These are phyloP conservation scores for Kalaharituber pfeilii DNA, from an alignment of 2,329 filamentous ascomycete genomes.

Conservation along the genomic window DNA sequence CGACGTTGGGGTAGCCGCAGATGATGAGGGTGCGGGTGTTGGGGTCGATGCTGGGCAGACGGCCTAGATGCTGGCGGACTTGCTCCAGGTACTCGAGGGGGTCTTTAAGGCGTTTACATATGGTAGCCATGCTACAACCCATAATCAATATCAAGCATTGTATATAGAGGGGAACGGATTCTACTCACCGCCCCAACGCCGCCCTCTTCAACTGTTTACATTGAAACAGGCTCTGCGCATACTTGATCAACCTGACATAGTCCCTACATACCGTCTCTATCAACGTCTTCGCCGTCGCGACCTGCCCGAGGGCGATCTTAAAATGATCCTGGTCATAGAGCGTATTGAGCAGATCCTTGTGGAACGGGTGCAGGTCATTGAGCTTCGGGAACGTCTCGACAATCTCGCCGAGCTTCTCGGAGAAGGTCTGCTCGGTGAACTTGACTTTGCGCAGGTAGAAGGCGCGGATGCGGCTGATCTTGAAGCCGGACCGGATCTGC, in stretches of 20 bases:
- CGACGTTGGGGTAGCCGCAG: slow-evolving; percentile 93
- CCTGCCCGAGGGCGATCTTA: slow-evolving; percentile 84
- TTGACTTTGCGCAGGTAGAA: slow-evolving; percentile 99
- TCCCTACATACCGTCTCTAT: slow-evolving; percentile 93
- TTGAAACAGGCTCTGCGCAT: slow-evolving; percentile 91
- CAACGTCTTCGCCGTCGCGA: slow-evolving; percentile 88
- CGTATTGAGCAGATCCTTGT: slow-evolving; percentile 82
- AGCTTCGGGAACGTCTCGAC: slow-evolving; percentile 85
- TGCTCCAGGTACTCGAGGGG: slow-evolving; percentile 91
- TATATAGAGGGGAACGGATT: neutral
- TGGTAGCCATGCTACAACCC: slow-evolving; percentile 80
- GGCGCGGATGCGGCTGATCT: slow-evolving; percentile 77
- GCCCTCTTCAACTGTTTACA: slow-evolving; percentile 98
- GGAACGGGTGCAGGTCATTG: slow-evolving; percentile 90
- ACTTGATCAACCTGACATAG: slow-evolving; percentile 90
- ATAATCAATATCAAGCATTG: neutral
- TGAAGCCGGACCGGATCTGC: slow-evolving; percentile 88
- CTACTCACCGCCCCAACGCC: slow-evolving; percentile 46
- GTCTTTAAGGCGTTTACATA: slow-evolving; percentile 87
- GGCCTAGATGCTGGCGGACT: slow-evolving; percentile 87
- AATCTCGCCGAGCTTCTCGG: slow-evolving; percentile 79
- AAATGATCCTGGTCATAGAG: slow-evolving; percentile 98
- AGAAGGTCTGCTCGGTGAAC: slow-evolving; percentile 92
- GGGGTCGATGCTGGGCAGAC: slow-evolving; percentile 94
- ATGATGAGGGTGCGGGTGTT: slow-evolving; percentile 93